Base-by-base conservation (phyloP, 1,284 basidiomycete genomes). In the Peniophora sp. region DNA sequence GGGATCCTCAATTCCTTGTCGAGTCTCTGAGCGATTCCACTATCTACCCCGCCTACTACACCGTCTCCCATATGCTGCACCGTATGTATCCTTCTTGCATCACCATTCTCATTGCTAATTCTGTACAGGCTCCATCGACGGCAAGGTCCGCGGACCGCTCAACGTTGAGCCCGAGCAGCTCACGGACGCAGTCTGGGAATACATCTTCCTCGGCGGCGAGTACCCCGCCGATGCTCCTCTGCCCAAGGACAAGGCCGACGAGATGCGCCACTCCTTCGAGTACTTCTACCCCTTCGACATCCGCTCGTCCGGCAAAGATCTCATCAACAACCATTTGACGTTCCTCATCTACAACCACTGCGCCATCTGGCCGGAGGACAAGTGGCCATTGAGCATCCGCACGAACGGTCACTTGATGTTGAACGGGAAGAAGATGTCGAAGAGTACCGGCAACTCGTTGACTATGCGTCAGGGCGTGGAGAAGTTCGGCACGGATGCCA, bases 231-330 rank as follows among this genome's bases (percentile, higher is more conserved):
- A 79, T 37, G 73, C 82, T 0, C 74, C 84, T 6, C 66, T 98
- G 37, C 69, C 84, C 2, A 76, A 77, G 61, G 88, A 91, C 62
- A 90, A 89, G 61, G 88, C 85, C 27, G 87, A 95, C 62, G 71
- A 78, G 34, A 78, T 99, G 68, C 92, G 90, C 64, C 88, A 90
- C 68, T 88, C 95, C 67, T 99, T 91, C 78, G 75, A 88, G 51
- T 99, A 98, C 78, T 99, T 97, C 74, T 99, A 99, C 71, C 97
- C 97, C 47, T 88, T 98, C 75, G 93, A 99, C 71, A 82, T 99
- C 58, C 92, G 97, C 51, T 98, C 96, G 8, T 98, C 96, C n/a
- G 97, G 93, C 55, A 99, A 99, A 71, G 97, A 99, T 64, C 78
- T 99, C 51, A 92, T 99, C 60, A 90, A 89, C 47, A 99, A 99